Conservation (phyloP, 306 rosid genomes). For the Rubus idaeus region DNA sequence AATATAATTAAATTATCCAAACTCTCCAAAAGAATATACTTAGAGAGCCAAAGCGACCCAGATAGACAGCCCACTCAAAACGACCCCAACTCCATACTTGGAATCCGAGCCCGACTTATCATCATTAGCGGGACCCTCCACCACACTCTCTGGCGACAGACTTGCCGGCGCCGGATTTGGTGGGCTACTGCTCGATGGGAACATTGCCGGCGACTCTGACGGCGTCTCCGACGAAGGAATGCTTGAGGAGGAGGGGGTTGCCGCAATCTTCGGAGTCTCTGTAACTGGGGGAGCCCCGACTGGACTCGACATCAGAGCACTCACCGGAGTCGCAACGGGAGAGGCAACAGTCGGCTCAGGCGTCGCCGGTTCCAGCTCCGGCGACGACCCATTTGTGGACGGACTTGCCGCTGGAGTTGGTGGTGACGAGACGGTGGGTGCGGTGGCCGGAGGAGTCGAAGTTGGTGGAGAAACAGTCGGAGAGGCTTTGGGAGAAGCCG, state of each 20-base stretch:
- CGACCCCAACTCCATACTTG: conserved; percentile 24
- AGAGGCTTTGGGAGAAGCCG: conserved; percentile 43
- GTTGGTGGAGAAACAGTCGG: conserved; percentile 29
- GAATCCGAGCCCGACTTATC: conserved; percentile 57
- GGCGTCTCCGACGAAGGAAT: conserved; percentile 61
- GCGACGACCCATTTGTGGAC: conserved; percentile 38
- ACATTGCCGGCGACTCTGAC: conserved; percentile 41
- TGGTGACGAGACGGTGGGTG: conserved; percentile 25
- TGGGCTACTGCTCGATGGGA: conserved; percentile 51
- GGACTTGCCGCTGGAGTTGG: conserved; percentile 41
- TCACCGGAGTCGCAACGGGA: conserved; percentile 32
- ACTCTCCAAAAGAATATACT: conserved; percentile 1
- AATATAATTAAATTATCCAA: neutral
- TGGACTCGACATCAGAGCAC: conserved; percentile 25
- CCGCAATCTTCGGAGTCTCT: conserved; percentile 46
- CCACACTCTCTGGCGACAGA: conserved; percentile 50
- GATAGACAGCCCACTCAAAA: conserved; percentile 43
- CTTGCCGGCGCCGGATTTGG: conserved; percentile 52
- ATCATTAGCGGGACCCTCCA: conserved; percentile 46
- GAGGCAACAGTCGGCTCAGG: conserved; percentile 38
- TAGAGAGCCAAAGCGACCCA: conserved; percentile 49
- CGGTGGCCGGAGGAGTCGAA: conserved; percentile 31
- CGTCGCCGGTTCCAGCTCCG: conserved; percentile 43
- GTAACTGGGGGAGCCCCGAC: conserved; percentile 44
- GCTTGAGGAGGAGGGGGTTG: conserved; percentile 39